These are phyloP conservation scores for Trichoderma afroharzianum DNA, from an alignment of 2,329 filamentous ascomycete genomes.

Conservation along the genomic window DNA sequence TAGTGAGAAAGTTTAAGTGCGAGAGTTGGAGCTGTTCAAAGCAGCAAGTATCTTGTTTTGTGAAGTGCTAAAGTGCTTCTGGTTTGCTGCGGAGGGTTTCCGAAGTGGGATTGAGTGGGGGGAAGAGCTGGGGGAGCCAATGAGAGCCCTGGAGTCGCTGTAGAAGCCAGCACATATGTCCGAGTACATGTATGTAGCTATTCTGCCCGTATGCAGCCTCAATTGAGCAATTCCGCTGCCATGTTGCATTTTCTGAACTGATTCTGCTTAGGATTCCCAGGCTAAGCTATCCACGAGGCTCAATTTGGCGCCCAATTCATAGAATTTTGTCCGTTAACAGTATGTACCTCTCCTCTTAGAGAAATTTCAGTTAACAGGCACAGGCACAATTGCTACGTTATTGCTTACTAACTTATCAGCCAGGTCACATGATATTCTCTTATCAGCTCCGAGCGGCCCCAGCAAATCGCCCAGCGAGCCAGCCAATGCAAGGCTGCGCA, in stretches of 20 bases:
- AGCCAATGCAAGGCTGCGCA: slow-evolving; percentile 18
- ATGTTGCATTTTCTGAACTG: background rate
- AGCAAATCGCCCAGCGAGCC: slow-evolving; percentile 3
- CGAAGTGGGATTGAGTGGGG: background rate
- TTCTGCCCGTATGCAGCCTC: background rate
- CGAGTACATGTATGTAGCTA: background rate
- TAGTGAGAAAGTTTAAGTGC: background rate
- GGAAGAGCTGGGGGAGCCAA: background rate
- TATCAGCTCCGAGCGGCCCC: slow-evolving; percentile 1
- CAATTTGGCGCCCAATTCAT: background rate
- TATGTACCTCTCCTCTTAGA: too few species aligned
- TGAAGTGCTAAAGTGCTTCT: background rate
- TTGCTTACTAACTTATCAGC: background rate
- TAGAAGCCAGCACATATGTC: background rate
- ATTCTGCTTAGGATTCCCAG: background rate
- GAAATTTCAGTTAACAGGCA: background rate
- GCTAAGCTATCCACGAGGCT: background rate
- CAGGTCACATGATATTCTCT: slow-evolving; percentile 15
- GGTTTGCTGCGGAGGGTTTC: background rate
- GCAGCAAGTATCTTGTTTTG: background rate
- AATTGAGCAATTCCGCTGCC: background rate
- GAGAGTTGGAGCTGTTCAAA: background rate
- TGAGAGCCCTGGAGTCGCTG: background rate
- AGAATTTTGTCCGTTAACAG: too few species aligned
- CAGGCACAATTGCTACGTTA: background rate